Percentiles rank a stretch among this genome's conserved stretches.
Conservation (phyloP, 371 early-diverging fungal genomes). For the Mortierella sp. region DNA sequence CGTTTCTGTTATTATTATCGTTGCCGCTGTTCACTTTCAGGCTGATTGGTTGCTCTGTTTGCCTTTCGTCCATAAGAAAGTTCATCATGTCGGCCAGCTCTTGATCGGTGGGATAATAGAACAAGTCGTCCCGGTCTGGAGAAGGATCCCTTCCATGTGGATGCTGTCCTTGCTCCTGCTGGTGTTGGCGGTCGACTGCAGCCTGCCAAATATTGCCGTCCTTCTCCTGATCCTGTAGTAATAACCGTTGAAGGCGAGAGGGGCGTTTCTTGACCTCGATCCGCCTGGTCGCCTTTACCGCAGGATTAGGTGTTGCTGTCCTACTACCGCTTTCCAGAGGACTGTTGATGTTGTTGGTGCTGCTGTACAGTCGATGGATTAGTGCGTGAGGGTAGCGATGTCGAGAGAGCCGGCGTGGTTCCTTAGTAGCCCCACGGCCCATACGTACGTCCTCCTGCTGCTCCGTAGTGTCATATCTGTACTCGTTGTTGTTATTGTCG, state of each 20-base stretch:
- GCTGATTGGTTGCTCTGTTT: too few species aligned
- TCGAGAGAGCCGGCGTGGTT: background rate
- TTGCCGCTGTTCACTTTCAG: background rate
- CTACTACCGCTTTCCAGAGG: background rate
- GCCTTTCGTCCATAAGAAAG: background rate
- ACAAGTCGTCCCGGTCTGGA: background rate
- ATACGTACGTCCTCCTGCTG: background rate
- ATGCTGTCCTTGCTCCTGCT: background rate
- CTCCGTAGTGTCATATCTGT: background rate
- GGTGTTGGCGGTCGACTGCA: background rate
- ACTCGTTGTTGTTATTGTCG: background rate
- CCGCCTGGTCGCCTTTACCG: background rate
- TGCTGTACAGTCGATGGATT: background rate
- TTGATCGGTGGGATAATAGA: background rate
- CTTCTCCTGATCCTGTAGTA: background rate
- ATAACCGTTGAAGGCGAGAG: background rate
- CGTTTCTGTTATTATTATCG: slow-evolving; percentile 1
- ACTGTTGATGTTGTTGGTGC: background rate
- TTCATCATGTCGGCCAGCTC: background rate
- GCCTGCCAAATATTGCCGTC: background rate
- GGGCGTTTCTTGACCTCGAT: slow-evolving; percentile 11
- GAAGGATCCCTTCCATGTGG: background rate
- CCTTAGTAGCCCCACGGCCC: background rate
- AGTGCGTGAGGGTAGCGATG: slow-evolving; percentile 14
- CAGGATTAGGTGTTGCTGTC: background rate